phyloP scores from a whole-genome alignment of 176 grass and related monocot species.

The Rhynchospora tenuis region DNA sequence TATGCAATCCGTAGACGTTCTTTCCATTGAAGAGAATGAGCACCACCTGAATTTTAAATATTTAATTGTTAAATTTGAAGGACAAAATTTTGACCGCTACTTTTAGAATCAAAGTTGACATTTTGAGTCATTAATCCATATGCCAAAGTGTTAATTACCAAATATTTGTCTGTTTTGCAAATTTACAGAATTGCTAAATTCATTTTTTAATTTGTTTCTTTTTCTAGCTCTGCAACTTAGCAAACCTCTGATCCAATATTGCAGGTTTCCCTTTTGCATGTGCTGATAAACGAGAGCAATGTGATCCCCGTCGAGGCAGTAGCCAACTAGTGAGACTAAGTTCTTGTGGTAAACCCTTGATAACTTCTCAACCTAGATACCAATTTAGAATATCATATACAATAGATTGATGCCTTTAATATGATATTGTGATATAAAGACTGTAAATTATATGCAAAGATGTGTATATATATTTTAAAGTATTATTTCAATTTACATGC shows the following conservation, averaged over 20 bases:
- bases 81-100: not conserved
- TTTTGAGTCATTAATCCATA: not conserved
- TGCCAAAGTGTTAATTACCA: not conserved
- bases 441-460: not conserved
- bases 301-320: not conserved
- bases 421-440: not conserved
- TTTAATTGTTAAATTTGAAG: not conserved
- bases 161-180: not conserved
- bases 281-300: constrained; percentile 10
- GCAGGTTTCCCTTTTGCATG: constrained; percentile 14
- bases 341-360: constrained; percentile 24
- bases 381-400: not conserved
- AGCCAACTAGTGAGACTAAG: constrained; percentile 25
- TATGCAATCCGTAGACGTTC: constrained; percentile 24
- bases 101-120: not conserved
- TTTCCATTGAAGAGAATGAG: constrained; percentile 12
- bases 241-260: constrained; percentile 5
- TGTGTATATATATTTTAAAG: not conserved
- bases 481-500: not conserved
- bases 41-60: not conserved
- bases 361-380: not conserved
- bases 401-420: not conserved
- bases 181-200: not conserved
- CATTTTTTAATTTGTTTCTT: not conserved
- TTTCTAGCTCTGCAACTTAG: not conserved